Conservation (phyloP, 768 basidiomycete genomes). For the Macrolepiota albuminosa region DNA sequence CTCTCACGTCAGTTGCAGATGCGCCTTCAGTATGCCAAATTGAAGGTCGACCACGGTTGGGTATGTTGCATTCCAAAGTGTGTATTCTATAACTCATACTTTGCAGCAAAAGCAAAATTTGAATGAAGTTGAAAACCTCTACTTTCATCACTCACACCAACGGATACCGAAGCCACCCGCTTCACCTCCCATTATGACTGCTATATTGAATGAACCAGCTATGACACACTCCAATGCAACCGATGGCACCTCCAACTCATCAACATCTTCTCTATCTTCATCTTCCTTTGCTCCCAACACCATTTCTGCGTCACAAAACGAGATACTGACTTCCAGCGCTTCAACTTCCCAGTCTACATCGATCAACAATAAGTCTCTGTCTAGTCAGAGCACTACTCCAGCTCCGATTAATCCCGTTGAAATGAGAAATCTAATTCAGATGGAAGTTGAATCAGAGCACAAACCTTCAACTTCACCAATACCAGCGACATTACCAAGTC, state of each 20-base stretch:
- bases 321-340: neutral
- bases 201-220: slow-evolving; percentile 14
- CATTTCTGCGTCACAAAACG: slow-evolving; percentile 1
- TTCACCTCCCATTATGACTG: slow-evolving; percentile 20
- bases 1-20: slow-evolving; percentile 68
- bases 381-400: neutral
- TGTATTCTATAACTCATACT: neutral
- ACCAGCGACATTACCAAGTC: neutral
- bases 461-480: slow-evolving; percentile 4
- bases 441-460: slow-evolving; percentile 12
- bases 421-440: slow-evolving; percentile 9
- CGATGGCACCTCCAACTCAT: slow-evolving; percentile 6
- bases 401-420: neutral
- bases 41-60: slow-evolving; percentile 83
- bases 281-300: slow-evolving; percentile 10
- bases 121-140: slow-evolving; percentile 80
- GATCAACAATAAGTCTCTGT: neutral
- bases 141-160: slow-evolving; percentile 67
- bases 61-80: slow-evolving; percentile 32
- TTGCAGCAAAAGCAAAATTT: slow-evolving; percentile 68
- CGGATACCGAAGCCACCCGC: slow-evolving; percentile 26
- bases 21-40: slow-evolving; percentile 69
- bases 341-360: neutral
- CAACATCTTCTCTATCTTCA: slow-evolving; percentile 26
- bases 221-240: slow-evolving; percentile 15